Base-by-base conservation (phyloP, 2,329 filamentous ascomycete genomes). In the Tolypocladium endophyticum region DNA sequence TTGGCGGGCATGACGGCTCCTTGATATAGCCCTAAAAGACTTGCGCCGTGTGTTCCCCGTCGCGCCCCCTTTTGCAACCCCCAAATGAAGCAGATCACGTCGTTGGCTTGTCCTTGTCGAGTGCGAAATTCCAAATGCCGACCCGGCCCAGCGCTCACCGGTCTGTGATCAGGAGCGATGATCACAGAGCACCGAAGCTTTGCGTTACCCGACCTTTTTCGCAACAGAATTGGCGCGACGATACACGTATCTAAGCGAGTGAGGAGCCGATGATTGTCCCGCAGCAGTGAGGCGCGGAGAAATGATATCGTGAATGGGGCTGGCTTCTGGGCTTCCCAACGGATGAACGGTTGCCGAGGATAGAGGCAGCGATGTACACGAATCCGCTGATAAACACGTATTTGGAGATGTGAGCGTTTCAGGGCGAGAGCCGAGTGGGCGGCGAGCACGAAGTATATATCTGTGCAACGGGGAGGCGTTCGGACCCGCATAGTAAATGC, bases 1-100 rank as follows among this genome's bases (percentile, higher is more conserved):
- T 57, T 57, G 23, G 39, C 38, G 14, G 58, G 58, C 60, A 58
- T 61, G 55, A 39, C 47, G 45, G 35, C 39, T 18, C 28, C 55
- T 56, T 53, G 57, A 57, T 59, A 56, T 59, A 57, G 25, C 33
- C 30, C 41, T 33, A 11, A 33, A n/a, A 57, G 41, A 25, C 55
- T n/a, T 53, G 18, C 18, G 28, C 50, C 50, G 50, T n/a, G 18
- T 11, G 50, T 35, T 33, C 28, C 9, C 50, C 45, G 14, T 53
- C 8, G 7, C 28, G 28, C 50, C 28, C 3, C 28, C 20, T 53
- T 28, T 53, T 20, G 8, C 28, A n/a, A 11, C 50, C 12, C 55
- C 12, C n/a, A 18, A 11, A n/a, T 11, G 33, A 45, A 16, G 38
- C 55, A 23, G 20, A 3, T 1, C 9, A 9, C 18, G 54, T 35